Percentiles rank a stretch among this genome's conserved stretches.
Evolutionary conservation across 179 eudicot species (phyloP).

Genomic region (Vitellaria paradoxa): DNA sequence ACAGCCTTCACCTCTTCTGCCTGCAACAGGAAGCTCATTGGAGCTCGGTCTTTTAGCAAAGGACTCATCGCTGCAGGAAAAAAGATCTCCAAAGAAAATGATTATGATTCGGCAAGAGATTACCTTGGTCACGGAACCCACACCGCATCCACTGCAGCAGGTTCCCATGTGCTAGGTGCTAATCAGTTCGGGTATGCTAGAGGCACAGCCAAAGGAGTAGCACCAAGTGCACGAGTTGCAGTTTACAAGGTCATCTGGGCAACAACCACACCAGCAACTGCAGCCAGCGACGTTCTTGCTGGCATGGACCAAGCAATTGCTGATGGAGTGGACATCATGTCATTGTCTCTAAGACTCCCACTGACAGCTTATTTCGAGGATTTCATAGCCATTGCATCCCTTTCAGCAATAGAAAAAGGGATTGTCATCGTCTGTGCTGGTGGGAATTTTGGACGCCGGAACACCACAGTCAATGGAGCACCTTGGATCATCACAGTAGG

Average conservation of each 20-base stretch:
- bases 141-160: conserved; percentile 38
- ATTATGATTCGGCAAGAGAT: conserved; percentile 34
- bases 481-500: neutral
- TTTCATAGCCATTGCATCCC: neutral
- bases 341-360: neutral
- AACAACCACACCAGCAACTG: neutral
- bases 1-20: conserved; percentile 15
- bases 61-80: conserved; percentile 11
- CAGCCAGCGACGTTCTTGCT: conserved; percentile 27
- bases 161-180: conserved; percentile 21
- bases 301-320: conserved; percentile 23
- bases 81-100: conserved; percentile 1
- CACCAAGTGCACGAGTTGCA: conserved; percentile 38
- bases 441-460: neutral
- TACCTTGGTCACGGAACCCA: conserved; percentile 43
- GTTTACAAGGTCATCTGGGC: conserved; percentile 32
- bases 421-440: neutral
- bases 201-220: conserved; percentile 40
- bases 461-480: neutral
- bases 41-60: conserved; percentile 25
- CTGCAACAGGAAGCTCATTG: conserved; percentile 33
- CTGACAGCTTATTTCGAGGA: neutral
- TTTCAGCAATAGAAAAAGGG: neutral
- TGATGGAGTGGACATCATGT: conserved; percentile 3
- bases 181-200: conserved; percentile 34